A percentile compares a stretch with the other conserved stretches of the same genome.
Conservation (phyloP, 208 protist species). For the Leishmania arabica region DNA sequence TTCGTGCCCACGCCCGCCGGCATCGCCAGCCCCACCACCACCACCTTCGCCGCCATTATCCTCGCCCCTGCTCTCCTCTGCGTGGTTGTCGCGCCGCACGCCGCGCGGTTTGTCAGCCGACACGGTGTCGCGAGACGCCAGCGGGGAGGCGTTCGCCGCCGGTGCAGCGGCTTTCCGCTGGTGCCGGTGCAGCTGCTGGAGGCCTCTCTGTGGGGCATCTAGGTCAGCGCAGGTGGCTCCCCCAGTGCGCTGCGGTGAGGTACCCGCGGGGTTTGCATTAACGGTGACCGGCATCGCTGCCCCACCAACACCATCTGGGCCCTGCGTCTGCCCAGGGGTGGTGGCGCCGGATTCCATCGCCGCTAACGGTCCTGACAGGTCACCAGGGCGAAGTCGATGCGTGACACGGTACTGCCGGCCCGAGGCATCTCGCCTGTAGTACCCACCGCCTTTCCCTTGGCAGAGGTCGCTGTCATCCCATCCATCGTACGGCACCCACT, state of each 20-base stretch:
- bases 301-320: neutral
- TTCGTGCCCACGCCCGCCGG: neutral
- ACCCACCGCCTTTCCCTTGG: conserved; percentile 8
- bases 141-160: neutral
- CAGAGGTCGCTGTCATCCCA: conserved; percentile 31
- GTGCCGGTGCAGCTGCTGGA: neutral
- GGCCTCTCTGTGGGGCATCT: neutral
- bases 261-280: neutral
- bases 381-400: conserved; percentile 13
- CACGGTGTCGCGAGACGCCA: conserved; percentile 7
- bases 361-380: conserved; percentile 12
- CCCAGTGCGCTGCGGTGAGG: neutral
- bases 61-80: neutral
- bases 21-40: neutral
- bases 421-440: conserved; percentile 12
- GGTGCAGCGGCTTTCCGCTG: neutral
- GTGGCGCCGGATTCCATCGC: conserved; percentile 14
- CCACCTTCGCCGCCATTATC: neutral
- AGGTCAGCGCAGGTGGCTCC: neutral
- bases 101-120: neutral
- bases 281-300: neutral
- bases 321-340: conserved; percentile 5
- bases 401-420: conserved; percentile 10
- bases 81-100: neutral
- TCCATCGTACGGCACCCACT: conserved; percentile 31